These are phyloP conservation scores for rapeseed (Brassica napus) DNA, from an alignment of 345 rosid genomes.

Conservation along the genomic window DNA sequence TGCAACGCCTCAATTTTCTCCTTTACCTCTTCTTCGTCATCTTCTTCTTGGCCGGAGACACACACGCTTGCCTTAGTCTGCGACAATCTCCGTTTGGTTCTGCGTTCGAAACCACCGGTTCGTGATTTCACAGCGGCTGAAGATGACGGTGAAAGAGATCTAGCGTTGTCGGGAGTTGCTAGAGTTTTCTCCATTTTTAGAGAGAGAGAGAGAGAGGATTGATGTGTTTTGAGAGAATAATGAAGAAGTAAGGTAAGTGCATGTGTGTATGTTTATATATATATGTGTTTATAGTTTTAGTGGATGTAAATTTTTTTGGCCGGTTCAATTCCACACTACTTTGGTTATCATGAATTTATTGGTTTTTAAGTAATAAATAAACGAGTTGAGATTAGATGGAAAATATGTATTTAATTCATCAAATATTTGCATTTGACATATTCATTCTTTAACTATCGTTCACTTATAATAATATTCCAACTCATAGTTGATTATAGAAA, in stretches of 20 bases:
- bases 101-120: constrained; percentile 34
- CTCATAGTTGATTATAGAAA: not conserved
- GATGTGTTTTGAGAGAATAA: constrained; percentile 34
- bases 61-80: constrained; percentile 24
- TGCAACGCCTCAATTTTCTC: constrained; percentile 65
- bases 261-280: constrained; percentile 23
- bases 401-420: too few species aligned
- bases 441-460: not conserved
- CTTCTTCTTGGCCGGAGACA: not conserved
- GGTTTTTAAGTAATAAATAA: not conserved
- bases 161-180: constrained; percentile 20
- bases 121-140: constrained; percentile 31
- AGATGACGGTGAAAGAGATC: constrained; percentile 20
- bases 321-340: constrained; percentile 10
- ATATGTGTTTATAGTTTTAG: constrained; percentile 4
- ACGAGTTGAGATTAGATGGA: not conserved
- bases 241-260: constrained; percentile 31
- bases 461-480: not conserved
- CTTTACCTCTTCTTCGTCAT: constrained; percentile 41
- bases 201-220: not conserved
- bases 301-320: constrained; percentile 8
- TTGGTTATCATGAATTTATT: constrained; percentile 3
- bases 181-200: constrained; percentile 42
- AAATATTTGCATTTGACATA: not conserved
- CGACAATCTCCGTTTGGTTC: constrained; percentile 37